Conservation (phyloP, 306 rosid species). For the Cicer bijugum region DNA sequence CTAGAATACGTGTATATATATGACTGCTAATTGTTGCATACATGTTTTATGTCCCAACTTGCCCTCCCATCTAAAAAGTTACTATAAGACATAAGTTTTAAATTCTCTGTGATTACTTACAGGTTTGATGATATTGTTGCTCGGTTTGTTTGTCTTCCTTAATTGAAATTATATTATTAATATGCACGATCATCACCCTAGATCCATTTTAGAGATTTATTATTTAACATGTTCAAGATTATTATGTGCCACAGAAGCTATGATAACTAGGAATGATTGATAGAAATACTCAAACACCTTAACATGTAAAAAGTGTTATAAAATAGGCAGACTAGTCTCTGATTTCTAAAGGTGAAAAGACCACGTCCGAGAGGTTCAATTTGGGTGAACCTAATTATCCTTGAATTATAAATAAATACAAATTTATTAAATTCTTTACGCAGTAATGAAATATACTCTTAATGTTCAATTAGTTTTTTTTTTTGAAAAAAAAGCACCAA, state of each 20-base stretch:
- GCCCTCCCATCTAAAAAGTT: slow-evolving; percentile 2
- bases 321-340: slow-evolving; percentile 4
- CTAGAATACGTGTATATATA: slow-evolving; percentile 21
- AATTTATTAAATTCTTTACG: neutral
- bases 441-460: neutral
- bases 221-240: slow-evolving; percentile 31
- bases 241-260: neutral
- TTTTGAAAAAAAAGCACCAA: neutral
- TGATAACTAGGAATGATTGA: neutral
- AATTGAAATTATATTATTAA: slow-evolving; percentile 22
- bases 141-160: neutral
- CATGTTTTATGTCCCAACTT: neutral
- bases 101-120: slow-evolving; percentile 8
- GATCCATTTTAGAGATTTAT: slow-evolving; percentile 15
- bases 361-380: neutral
- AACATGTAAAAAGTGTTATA: neutral
- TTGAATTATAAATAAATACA: neutral
- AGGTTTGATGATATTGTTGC: slow-evolving; percentile 22
- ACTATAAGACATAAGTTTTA: neutral
- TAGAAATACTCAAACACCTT: slow-evolving; percentile 22
- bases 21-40: slow-evolving; percentile 33
- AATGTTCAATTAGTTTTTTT: neutral
- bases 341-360: neutral
- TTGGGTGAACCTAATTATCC: slow-evolving; percentile 11
- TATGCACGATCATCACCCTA: neutral